Evolutionary conservation across 2,329 filamentous ascomycete genomes (phyloP), one percentile per base, ranked within the genome.

Genomic region (Ampelomyces quisqualis): DNA sequence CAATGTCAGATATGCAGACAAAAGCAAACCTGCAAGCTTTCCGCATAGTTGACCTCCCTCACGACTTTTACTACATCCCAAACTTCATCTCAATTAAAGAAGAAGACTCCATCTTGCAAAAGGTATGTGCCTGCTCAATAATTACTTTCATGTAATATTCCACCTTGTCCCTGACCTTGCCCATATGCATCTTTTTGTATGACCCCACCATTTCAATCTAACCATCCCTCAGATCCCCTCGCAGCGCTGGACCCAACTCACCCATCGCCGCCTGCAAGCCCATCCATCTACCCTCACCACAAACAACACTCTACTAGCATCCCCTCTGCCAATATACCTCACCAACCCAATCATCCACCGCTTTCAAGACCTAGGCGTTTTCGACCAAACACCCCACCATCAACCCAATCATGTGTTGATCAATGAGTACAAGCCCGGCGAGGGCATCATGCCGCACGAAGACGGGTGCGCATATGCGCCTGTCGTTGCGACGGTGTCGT

Each of bases 371-470:
- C 57, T 78, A 0, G 69, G 69, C 3, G 70, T 84, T 9, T 85
- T 84, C 59, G 47, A 64, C 2, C 64, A 74, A 14, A 88, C 90
- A 35, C 87, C 88, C 4, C 90, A 97, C 61, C 58, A 73, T 13
- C 76, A 74, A 3, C 88, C 91, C 2, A 98, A 97, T 58, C 93
- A 97, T 70, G 88, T 95, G 31, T 76, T 97, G 24, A 82, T 97
- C 55, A 98, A 98, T 62, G 90, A 96, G 67, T 98, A 97, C 67
- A 77, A 77, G 1, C 82, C 88, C 0, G 88, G 88, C 2, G 81
- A 95, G 49, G 91, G 91, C n/a, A 97, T 97, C 53, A 95, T 96
- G 88, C 84, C 90, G 32, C 91, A 97, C 67, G 93, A 96, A 75
- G 91, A 98, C 66, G 93, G 91, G 2, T 73, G 79, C 7, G 88